Conservation (phyloP, 106 monocot genomes). For the Alisma plantagoaquatica region DNA sequence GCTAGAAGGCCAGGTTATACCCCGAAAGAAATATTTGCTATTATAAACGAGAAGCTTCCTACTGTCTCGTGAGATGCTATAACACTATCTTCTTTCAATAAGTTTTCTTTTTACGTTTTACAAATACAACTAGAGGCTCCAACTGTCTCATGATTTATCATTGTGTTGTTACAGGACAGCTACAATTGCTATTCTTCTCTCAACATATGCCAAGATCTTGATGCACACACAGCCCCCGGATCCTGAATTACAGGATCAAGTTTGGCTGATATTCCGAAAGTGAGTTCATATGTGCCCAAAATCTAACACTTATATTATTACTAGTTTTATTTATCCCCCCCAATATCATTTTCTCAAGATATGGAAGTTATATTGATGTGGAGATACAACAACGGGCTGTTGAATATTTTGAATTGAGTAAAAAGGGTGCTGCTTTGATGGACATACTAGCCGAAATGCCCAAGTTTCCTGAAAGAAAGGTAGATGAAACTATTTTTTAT, state of each 20-base stretch:
- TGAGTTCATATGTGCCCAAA: conserved; percentile 14
- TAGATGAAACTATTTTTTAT: conserved; percentile 8
- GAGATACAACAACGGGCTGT: conserved; percentile 99
- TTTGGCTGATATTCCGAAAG: conserved; percentile 92
- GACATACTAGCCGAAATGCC: conserved; percentile 98
- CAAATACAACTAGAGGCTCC: too few species aligned
- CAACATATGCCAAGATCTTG: conserved; percentile 96
- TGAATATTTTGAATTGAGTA: conserved; percentile 92
- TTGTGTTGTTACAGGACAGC: conserved; percentile 34
- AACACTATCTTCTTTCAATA: too few species aligned
- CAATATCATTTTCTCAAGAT: conserved; percentile 40
- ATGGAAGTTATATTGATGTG: conserved; percentile 92
- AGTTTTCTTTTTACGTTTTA: too few species aligned
- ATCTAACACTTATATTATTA: not conserved
- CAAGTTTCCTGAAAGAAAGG: conserved; percentile 97
- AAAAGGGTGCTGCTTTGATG: conserved; percentile 70
- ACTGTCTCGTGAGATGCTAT: conserved; percentile 85
- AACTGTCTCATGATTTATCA: too few species aligned
- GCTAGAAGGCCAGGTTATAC: conserved; percentile 86
- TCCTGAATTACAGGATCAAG: conserved; percentile 80
- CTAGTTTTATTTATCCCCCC: not conserved
- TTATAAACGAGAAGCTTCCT: conserved; percentile 90
- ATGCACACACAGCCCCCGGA: conserved; percentile 94
- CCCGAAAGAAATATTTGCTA: conserved; percentile 84
- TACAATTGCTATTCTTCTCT: conserved; percentile 93